Evolutionary conservation across 106 monocot species (phyloP), one percentile per base, ranked within the genome.

Genomic region (Posidonia australis): DNA sequence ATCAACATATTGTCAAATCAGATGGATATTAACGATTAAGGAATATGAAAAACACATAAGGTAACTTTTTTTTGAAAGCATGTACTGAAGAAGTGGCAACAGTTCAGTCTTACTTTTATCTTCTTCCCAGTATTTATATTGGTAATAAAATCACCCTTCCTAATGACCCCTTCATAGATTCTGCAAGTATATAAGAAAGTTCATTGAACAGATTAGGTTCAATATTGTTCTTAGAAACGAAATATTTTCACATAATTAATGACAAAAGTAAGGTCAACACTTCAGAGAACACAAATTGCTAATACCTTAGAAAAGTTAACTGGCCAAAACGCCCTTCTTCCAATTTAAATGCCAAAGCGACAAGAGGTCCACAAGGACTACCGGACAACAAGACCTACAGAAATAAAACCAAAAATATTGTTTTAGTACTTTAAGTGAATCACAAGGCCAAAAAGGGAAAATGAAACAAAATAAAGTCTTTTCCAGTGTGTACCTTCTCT

Each of bases 321-420:
- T 96, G 96, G 70, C 96, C 96, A 84, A 96, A 96, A 20, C 96
- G 96, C 0, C 96, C 96, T 79, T 96, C 96, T 79, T 96, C 96
- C 51, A 96, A 72, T 67, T 96, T 96, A 69, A 96, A 96, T 65
- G 96, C 90, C 73, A 96, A 73, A 57, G 94, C 94, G 70, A 96
- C 90, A 74, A 96, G 80, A 18, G 94, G 82, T 20, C 90, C 94
- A 26, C 53, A 56, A 28, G 90, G 94, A 66, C 71, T 87, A 64
- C 94, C 94, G 70, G 84, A 77, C 68, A 96, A 82, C 42, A 73
- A 66, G 53, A 94, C 80, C 93, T 94, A 76, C 32, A 72, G 27
- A 19, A 55, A 17, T 51, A 10, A 63, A 62, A 44, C 14, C 64
- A 47, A 10, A 25, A 65, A 13, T 62, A 62, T 9, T 20, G 36